phyloP scores from a whole-genome alignment of 768 basidiomycete species.

The Collybia sp. region DNA sequence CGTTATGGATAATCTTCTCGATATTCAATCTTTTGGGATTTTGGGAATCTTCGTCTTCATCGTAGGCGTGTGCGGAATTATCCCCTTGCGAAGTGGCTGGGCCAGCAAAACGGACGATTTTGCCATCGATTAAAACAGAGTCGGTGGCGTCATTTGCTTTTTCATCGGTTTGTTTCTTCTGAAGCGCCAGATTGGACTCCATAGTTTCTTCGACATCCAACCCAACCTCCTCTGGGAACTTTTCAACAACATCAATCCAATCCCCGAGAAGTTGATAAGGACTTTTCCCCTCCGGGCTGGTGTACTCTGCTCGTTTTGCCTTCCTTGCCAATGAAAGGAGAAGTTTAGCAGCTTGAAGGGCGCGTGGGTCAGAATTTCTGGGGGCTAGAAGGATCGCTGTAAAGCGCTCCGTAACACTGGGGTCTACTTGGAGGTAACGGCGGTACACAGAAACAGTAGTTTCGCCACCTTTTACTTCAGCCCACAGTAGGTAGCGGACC shows the following conservation, averaged over 20 bases:
- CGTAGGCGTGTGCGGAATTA: conserved; percentile 48
- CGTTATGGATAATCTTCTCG: conserved; percentile 77
- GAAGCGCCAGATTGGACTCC: conserved; percentile 45
- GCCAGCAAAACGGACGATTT: conserved; percentile 69
- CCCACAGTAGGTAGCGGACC: conserved; percentile 91
- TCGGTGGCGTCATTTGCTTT: conserved; percentile 23
- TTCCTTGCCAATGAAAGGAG: conserved; percentile 80
- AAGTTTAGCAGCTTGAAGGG: conserved; percentile 92
- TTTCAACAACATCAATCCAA: conserved; percentile 89
- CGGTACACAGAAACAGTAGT: conserved; percentile 82
- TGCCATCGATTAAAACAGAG: conserved; percentile 47
- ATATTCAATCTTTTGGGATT: conserved; percentile 75
- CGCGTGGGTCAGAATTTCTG: conserved; percentile 52
- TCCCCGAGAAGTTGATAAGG: conserved; percentile 92
- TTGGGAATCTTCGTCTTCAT: conserved; percentile 81
- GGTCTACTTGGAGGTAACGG: conserved; percentile 82
- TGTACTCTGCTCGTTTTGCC: conserved; percentile 78
- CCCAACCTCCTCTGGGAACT: conserved; percentile 89
- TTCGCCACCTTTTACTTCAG: conserved; percentile 75
- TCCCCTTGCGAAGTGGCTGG: conserved; percentile 53
- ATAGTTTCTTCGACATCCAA: conserved; percentile 75
- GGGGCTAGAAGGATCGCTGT: conserved; percentile 65
- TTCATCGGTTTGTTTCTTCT: conserved; percentile 43
- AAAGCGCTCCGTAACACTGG: conserved; percentile 76
- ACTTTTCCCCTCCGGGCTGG: conserved; percentile 88